Evolutionary conservation across 768 basidiomycete species (phyloP).

Genomic region (Pleurotus djamor): DNA sequence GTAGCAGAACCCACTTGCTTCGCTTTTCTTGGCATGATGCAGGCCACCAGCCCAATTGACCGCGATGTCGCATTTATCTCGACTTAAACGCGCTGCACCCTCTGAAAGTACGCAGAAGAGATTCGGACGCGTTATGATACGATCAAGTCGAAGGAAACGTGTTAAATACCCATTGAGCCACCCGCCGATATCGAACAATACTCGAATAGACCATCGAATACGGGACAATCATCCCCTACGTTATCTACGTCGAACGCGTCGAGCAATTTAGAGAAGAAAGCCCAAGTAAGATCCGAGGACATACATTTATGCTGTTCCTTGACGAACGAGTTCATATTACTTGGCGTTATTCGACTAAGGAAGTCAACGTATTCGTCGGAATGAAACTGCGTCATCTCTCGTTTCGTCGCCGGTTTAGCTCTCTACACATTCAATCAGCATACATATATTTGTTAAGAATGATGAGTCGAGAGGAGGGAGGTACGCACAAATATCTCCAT

Average conservation of each 20-base stretch:
- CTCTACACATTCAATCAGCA: constrained; percentile 65
- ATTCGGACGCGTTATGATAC: not conserved
- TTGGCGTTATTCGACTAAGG: constrained; percentile 88
- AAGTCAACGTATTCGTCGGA: constrained; percentile 99
- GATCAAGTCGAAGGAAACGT: not conserved
- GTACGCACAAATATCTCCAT: constrained; percentile 98
- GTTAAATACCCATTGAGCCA: constrained; percentile 80
- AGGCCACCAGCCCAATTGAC: constrained; percentile 99
- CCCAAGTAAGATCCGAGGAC: not conserved
- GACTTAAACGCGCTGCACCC: constrained; percentile 73
- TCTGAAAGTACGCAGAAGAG: not conserved
- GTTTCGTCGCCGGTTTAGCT: constrained; percentile 98
- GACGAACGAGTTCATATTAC: constrained; percentile 90
- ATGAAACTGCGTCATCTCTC: constrained; percentile 99
- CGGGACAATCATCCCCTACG: constrained; percentile 92
- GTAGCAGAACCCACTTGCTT: constrained; percentile 98
- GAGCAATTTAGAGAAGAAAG: too few relatives aligned
- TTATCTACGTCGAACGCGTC: constrained; percentile 6
- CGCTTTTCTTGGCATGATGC: constrained; percentile 99
- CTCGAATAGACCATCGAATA: constrained; percentile 95
- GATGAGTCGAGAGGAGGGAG: not conserved
- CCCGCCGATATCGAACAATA: constrained; percentile 97
- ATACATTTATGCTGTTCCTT: constrained; percentile 96
- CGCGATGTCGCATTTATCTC: constrained; percentile 89
- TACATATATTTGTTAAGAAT: not conserved